These are phyloP conservation scores for Blastomyces gilchristii DNA, from an alignment of 2,329 filamentous ascomycete species.

Conservation along the genomic window DNA sequence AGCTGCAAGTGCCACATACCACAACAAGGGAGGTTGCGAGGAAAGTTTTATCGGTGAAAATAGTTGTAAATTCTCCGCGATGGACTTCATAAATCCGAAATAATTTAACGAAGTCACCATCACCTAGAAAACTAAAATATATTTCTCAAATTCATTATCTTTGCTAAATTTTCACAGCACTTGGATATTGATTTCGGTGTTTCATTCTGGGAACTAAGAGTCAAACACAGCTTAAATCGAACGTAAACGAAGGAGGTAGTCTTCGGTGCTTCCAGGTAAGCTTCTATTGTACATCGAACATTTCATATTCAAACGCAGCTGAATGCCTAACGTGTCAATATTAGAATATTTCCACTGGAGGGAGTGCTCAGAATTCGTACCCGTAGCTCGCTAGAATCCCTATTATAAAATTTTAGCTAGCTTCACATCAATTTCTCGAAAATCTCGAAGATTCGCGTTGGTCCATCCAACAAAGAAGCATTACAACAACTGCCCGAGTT, in stretches of 20 bases:
- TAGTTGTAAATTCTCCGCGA: background rate
- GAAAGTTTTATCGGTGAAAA: background rate
- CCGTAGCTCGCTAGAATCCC: background rate
- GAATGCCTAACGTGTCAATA: background rate
- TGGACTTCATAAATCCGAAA: background rate
- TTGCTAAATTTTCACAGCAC: background rate
- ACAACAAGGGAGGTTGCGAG: background rate
- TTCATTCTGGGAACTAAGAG: background rate
- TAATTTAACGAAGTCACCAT: conserved; percentile 4
- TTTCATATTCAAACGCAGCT: background rate
- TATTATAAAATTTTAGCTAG: background rate
- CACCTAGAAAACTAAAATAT: background rate
- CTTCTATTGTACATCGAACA: background rate
- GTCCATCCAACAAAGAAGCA: background rate
- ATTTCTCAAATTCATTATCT: background rate
- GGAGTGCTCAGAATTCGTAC: background rate
- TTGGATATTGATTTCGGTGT: background rate
- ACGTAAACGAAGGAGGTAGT: background rate
- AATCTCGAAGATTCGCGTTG: background rate
- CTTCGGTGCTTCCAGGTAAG: background rate
- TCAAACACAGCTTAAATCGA: background rate
- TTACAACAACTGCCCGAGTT: background rate
- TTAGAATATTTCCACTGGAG: background rate
- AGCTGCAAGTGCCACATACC: conserved; percentile 2
- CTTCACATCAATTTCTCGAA: background rate